Evolutionary conservation across 495 filamentous ascomycete species (phyloP), one percentile per base, ranked within the genome.

Genomic region (Penicillium herquei): DNA sequence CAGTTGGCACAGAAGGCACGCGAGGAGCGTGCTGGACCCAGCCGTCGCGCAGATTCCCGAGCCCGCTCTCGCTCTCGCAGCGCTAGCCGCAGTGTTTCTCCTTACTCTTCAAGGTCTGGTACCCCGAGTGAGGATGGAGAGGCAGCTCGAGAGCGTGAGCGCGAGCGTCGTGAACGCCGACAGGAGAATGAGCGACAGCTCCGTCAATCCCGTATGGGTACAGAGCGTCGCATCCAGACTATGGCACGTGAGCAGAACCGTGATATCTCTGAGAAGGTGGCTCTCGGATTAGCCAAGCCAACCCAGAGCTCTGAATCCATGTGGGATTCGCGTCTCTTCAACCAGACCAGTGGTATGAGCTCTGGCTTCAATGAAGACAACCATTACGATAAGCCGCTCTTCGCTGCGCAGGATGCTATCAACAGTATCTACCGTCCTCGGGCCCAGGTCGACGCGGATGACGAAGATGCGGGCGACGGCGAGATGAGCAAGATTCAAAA

Each of bases 211-310:
- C 87, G 92, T 14, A 99, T 99, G 94, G 94, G 94, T 31, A 85
- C 89, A 0, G 95, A 99, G 69, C 84, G 92, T 42, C 81, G 87
- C 8, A 84, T 97, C 32, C 91, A 98, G 65, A 83, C 94, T 60
- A 83, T 98, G 78, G 95, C 95, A 9, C 85, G 92, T 26, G 93
- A 98, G 69, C 94, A 97, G 74, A 90, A 94, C 61, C 90, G 94
- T 58, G 94, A 99, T 72, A 96, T 99, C 58, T 93, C 90, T 12
- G 94, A 99, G 72, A 98, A 97, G 76, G 90, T 99, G 14, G 94
- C 94, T 8, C 80, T 99, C 11, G 94, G 94, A 21, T 75, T 99
- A 37, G 94, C 94, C 21, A 99, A 98, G 71, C 94, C 94, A 6
- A 96, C 95, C 1, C 86, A 91, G 70, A 87, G 84, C 11, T 84